These are phyloP conservation scores for Diaporthe vexans DNA, from an alignment of 2,329 filamentous ascomycete genomes.

Conservation along the genomic window DNA sequence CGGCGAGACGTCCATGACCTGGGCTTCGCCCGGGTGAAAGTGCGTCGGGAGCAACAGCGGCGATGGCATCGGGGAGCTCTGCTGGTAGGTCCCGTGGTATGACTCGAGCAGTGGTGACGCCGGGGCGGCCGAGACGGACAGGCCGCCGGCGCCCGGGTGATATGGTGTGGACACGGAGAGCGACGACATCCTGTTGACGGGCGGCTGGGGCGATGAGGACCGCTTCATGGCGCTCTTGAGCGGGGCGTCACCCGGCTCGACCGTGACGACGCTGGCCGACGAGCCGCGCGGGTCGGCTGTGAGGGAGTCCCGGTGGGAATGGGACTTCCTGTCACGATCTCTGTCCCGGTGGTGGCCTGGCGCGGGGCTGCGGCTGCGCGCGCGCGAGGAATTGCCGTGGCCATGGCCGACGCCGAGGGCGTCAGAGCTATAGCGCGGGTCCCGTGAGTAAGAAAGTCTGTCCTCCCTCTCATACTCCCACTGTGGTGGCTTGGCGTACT, in stretches of 20 bases:
- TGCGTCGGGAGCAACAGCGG: conserved; percentile 73
- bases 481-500: conserved; percentile 52
- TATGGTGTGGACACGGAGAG: conserved; percentile 64
- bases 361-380: conserved; percentile 44
- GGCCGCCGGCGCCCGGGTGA: conserved; percentile 51
- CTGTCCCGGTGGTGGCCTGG: conserved; percentile 40
- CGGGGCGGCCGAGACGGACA: conserved; percentile 69
- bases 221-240: conserved; percentile 54
- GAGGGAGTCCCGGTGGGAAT: conserved; percentile 48
- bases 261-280: conserved; percentile 57
- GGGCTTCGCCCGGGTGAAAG: conserved; percentile 65
- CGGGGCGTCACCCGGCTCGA: conserved; percentile 54
- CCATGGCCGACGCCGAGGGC: conserved; percentile 37
- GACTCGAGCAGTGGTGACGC: conserved; percentile 90
- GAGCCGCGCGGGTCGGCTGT: conserved; percentile 55
- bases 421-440: conserved; percentile 40
- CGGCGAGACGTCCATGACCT: conserved; percentile 66
- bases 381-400: conserved; percentile 42
- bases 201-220: conserved; percentile 63
- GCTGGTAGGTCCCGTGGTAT: conserved; percentile 94
- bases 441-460: conserved; percentile 48
- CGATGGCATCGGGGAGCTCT: conserved; percentile 93
- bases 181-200: conserved; percentile 64
- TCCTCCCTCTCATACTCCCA: conserved; percentile 57
- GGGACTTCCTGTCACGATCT: conserved; percentile 39